A percentile compares a stretch with the other conserved stretches of the same genome.
Conservation (phyloP, 768 basidiomycete species). For the Leccinellum albellum region DNA sequence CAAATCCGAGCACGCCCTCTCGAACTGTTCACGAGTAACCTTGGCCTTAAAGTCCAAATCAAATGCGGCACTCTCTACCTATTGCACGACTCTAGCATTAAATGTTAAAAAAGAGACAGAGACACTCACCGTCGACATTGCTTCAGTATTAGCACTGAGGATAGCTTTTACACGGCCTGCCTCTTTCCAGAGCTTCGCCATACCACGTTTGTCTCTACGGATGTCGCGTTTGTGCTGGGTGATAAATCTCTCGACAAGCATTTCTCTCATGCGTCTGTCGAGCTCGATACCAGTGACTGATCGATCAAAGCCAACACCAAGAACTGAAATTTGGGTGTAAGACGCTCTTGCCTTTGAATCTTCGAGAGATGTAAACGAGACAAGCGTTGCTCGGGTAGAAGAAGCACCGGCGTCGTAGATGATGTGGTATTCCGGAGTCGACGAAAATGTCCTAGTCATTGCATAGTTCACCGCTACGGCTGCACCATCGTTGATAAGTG, state of each 20-base stretch:
- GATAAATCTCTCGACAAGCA: conserved; percentile 74
- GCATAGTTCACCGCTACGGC: conserved; percentile 98
- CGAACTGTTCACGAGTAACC: conserved; percentile 75
- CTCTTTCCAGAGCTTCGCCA: conserved; percentile 95
- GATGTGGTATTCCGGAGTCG: conserved; percentile 76
- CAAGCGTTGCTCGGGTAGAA: conserved; percentile 73
- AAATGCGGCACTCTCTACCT: conserved; percentile 86
- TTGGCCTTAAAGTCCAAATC: conserved; percentile 88
- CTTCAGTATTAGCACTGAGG: conserved; percentile 88
- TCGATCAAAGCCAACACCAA: conserved; percentile 81
- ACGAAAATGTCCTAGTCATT: conserved; percentile 84
- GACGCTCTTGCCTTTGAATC: conserved; percentile 46
- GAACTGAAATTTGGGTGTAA: conserved; percentile 70
- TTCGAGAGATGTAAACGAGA: conserved; percentile 53
- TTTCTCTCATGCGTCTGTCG: conserved; percentile 76
- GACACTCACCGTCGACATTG: conserved; percentile 57
- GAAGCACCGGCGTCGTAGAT: conserved; percentile 94
- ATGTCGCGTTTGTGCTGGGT: conserved; percentile 65
- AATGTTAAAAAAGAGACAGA: background rate
- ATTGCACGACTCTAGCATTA: conserved; percentile 4
- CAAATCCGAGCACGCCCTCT: conserved; percentile 66
- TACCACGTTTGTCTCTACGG: conserved; percentile 70
- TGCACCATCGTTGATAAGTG: conserved; percentile 88
- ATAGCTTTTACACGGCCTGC: conserved; percentile 87
- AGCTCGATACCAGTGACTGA: conserved; percentile 77